Conservation (phyloP, 139 green algal genomes). For the Closterium sp. region DNA sequence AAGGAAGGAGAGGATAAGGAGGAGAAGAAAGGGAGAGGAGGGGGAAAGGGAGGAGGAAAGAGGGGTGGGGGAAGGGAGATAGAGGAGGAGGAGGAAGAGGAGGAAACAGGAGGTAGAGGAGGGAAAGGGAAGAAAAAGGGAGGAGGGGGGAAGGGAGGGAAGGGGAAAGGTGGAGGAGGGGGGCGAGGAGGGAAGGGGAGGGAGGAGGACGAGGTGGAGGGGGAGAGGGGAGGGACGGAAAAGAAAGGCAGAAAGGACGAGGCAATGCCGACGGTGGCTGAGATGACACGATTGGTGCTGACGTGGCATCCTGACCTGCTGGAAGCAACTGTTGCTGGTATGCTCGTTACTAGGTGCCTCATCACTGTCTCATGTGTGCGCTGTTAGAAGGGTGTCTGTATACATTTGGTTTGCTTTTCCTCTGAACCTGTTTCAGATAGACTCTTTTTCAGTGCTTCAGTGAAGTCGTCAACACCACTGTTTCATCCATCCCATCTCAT, state of each 20-base stretch:
- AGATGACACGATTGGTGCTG: background rate
- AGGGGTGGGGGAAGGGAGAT: background rate
- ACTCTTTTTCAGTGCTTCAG: no score
- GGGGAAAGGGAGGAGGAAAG: background rate
- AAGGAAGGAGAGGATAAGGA: slow-evolving; percentile 4
- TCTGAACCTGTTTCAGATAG: no score
- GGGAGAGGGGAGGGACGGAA: background rate
- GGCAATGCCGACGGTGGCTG: background rate
- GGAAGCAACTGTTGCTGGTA: background rate
- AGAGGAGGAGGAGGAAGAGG: background rate
- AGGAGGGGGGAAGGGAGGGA: background rate
- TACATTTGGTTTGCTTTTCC: no score
- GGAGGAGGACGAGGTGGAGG: background rate
- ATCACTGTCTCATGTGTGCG: no score
- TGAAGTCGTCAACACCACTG: no score
- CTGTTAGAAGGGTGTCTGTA: no score
- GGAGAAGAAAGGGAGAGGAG: background rate
- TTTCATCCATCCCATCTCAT: no score
- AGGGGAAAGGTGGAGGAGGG: no score
- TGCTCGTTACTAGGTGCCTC: no score
- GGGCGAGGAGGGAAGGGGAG: background rate
- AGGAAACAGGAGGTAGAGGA: background rate
- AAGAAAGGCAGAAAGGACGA: background rate
- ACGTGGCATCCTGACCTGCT: background rate
- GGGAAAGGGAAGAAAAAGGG: background rate